phyloP scores from a whole-genome alignment of 176 grass and related monocot genomes.

The Elaeis guineensis region DNA sequence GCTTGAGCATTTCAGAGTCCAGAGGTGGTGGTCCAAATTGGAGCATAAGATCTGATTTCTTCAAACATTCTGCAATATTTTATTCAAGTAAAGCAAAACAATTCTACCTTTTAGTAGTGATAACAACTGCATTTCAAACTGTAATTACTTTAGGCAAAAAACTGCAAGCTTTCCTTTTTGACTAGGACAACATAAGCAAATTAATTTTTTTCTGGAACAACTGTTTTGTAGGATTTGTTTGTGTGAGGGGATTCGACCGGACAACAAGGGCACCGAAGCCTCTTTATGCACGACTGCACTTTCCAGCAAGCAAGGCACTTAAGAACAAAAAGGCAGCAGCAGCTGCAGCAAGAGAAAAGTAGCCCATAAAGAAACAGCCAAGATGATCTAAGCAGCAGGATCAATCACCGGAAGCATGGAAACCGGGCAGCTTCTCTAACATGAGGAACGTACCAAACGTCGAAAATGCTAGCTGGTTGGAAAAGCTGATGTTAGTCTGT shows the following conservation, averaged over 20 bases:
- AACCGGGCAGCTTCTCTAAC: constrained; percentile 10
- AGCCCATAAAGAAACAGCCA: constrained; percentile 5
- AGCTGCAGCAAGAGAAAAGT: constrained; percentile 20
- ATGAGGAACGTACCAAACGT: not conserved
- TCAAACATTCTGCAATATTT: too few species aligned
- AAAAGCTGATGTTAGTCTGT: not conserved
- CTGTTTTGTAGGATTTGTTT: constrained; percentile 43
- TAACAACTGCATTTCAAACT: too few species aligned
- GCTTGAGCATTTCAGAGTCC: too few species aligned
- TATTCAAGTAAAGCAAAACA: too few species aligned
- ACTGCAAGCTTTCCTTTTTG: too few species aligned
- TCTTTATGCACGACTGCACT: constrained; percentile 58
- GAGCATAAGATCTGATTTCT: too few species aligned
- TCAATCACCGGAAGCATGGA: constrained; percentile 15
- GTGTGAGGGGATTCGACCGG: constrained; percentile 58
- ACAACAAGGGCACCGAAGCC: constrained; percentile 50
- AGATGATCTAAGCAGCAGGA: constrained; percentile 23
- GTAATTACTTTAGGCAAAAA: too few species aligned
- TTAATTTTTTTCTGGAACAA: not conserved
- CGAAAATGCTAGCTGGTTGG: not conserved
- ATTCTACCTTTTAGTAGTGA: too few species aligned
- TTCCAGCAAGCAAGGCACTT: constrained; percentile 43
- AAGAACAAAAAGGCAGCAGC: constrained; percentile 31
- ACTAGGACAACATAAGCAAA: too few species aligned
- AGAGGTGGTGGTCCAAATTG: too few species aligned